Evolutionary conservation across 371 early-diverging fungal species (phyloP).

Genomic region (Mortierella sp.): DNA sequence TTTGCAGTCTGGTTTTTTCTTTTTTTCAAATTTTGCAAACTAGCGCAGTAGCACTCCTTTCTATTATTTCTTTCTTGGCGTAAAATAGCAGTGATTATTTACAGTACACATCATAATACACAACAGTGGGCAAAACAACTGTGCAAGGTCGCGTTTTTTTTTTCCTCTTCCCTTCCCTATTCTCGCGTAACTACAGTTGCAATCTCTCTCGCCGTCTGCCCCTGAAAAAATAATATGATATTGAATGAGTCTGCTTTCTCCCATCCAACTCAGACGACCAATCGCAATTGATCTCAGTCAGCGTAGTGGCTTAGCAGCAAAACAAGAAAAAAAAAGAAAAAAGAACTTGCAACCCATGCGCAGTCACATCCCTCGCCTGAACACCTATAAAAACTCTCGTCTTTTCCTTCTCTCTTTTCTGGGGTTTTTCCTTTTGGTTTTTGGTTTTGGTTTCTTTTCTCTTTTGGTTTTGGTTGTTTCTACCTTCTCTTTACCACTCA

Average conservation of each 20-base stretch:
- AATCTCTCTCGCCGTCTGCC: not conserved
- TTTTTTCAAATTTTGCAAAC: not conserved
- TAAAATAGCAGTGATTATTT: not conserved
- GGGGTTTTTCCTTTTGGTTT: slow-evolving; percentile 56
- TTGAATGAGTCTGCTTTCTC: not conserved
- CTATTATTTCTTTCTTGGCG: not conserved
- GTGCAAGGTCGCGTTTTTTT: not conserved
- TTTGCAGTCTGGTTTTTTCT: not conserved
- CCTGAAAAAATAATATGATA: no score
- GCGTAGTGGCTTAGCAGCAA: slow-evolving; percentile 3
- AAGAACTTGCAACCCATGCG: not conserved
- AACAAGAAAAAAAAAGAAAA: slow-evolving; percentile 11
- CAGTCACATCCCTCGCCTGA: not conserved
- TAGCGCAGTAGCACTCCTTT: not conserved
- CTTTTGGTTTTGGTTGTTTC: slow-evolving; percentile 26
- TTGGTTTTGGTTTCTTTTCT: slow-evolving; percentile 40
- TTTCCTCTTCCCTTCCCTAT: not conserved
- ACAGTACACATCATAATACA: not conserved
- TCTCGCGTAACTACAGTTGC: not conserved
- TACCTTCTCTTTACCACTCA: slow-evolving; percentile 20
- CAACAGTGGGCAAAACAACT: not conserved
- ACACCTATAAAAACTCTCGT: slow-evolving; percentile 17
- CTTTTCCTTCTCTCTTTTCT: slow-evolving; percentile 31
- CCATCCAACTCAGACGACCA: slow-evolving; percentile 4
- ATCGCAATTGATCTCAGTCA: not conserved